Evolutionary conservation across 257 asterid genomes (phyloP).

Genomic region (Capsicum chinense): DNA sequence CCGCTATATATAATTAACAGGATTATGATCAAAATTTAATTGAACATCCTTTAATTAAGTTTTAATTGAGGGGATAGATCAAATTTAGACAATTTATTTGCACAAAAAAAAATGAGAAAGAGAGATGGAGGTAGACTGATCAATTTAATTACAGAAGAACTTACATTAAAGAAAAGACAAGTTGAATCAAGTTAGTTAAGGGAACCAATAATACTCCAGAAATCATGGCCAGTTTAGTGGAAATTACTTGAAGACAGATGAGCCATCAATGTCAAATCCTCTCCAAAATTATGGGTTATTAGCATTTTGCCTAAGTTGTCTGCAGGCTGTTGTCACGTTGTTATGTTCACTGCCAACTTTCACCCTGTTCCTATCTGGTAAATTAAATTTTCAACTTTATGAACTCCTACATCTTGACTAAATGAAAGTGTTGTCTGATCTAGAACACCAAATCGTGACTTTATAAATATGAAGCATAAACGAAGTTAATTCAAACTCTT

Average conservation of each 20-base stretch:
- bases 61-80: too few relatives aligned
- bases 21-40: too few relatives aligned
- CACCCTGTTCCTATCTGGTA: neutral
- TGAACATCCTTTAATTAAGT: too few relatives aligned
- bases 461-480: neutral
- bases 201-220: neutral
- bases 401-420: neutral
- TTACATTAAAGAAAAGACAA: neutral
- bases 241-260: neutral
- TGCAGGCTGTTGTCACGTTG: slow-evolving; percentile 21
- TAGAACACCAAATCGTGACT: neutral
- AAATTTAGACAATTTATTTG: too few relatives aligned
- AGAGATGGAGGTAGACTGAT: neutral
- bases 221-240: slow-evolving; percentile 9
- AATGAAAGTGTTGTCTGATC: neutral
- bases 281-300: neutral
- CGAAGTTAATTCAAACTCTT: neutral
- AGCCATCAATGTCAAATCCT: neutral
- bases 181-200: neutral
- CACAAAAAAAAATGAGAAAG: too few relatives aligned
- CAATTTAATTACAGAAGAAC: neutral
- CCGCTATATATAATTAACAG: too few relatives aligned
- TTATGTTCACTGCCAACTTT: neutral
- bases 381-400: neutral
- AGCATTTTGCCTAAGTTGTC: neutral